phyloP scores from a whole-genome alignment of 805 yeast species.

The Starmerella lactis-condensi region DNA sequence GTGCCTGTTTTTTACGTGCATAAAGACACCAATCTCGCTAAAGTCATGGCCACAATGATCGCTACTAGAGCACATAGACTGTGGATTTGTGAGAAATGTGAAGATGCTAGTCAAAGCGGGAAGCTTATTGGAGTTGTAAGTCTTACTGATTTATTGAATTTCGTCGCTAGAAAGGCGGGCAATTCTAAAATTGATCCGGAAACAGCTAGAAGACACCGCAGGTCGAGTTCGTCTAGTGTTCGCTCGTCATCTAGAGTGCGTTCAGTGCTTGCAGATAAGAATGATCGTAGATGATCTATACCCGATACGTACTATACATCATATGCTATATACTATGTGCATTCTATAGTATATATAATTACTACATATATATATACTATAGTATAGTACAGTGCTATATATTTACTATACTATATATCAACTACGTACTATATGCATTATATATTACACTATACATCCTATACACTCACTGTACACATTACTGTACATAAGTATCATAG shows the following conservation, averaged over 20 bases:
- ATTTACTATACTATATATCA: no score
- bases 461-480: no score
- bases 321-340: no score
- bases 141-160: slow-evolving; percentile 69
- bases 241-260: no score
- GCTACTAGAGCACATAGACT: slow-evolving; percentile 83
- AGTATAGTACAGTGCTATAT: no score
- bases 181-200: slow-evolving; percentile 52
- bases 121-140: slow-evolving; percentile 81
- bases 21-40: slow-evolving; percentile 55
- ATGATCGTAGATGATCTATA: no score
- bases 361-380: no score
- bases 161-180: slow-evolving; percentile 61
- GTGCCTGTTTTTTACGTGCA: slow-evolving; percentile 93
- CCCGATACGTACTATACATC: no score
- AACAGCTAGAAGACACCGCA: slow-evolving; percentile 72
- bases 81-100: slow-evolving; percentile 24
- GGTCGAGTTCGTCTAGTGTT: slow-evolving; percentile 24
- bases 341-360: no score
- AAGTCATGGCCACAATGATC: slow-evolving; percentile 84
- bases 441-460: no score
- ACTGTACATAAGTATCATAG: neutral
- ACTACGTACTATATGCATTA: no score
- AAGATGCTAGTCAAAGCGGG: slow-evolving; percentile 32
- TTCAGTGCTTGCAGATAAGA: no score